Evolutionary conservation across 2,329 filamentous ascomycete genomes (phyloP), one percentile per base, ranked within the genome.

Genomic region (Sporothrix brunneoviolacea): DNA sequence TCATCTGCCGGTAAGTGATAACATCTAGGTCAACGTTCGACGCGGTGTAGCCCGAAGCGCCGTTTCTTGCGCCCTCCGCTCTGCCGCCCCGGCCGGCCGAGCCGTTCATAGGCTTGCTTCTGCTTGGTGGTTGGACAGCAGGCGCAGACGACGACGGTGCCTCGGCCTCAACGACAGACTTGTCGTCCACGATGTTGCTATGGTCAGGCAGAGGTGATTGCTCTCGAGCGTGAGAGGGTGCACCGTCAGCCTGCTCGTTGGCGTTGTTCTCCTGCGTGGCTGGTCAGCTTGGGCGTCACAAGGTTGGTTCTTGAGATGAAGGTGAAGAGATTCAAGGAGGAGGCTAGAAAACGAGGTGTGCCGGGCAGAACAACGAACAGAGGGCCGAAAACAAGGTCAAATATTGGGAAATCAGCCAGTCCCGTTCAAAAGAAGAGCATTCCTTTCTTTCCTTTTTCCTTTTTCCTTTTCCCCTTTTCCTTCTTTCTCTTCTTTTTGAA

Each of bases 1-100:
- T 56, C 44, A 71, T 61, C 58, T 74, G 71, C 27, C 61, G 61
- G 30, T 62, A 44, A 15, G 55, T 62, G 35, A 67, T 61, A 8
- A 60, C 60, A 9, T 67, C 63, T 12, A 65, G 49, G 32, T 61
- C 56, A 0, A 57, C 30, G 9, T 47, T 49, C 0, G 54, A 40
- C 4, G 54, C 41, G 5, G 55, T 54, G 13, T 58, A 56, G 27
- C 50, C 44, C 19, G 41, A 32, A 7, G 38, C 19, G 32, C 42
- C 28, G 28, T 28, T 40, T 2, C 24, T 27, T 4, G 32, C n/a
- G 13, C 44, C 15, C 9, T 33, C 30, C 4, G 30, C 30, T 12
- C 30, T 6, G 15, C 30, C 30, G 12, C 9, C 30, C 7, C 30
- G 30, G 30, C 30, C 30, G 30, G 30, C 9, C 15, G 30, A 8